Evolutionary conservation across 306 rosid genomes (phyloP), one percentile per base, ranked within the genome.

Genomic region (Arachis hypogaea): DNA sequence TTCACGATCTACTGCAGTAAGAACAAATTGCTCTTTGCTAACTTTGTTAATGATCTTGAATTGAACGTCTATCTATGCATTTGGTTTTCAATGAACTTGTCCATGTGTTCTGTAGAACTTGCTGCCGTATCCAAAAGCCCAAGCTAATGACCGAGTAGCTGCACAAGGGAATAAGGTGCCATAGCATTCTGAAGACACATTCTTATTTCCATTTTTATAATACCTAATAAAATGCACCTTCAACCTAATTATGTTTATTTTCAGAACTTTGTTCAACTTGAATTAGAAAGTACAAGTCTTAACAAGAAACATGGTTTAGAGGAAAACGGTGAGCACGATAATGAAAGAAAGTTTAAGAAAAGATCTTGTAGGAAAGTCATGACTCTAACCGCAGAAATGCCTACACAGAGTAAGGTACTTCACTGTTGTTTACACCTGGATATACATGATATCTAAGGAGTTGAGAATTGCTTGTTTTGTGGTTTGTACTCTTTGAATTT

Each of bases 331-430:
- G 45, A 61, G 38, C 51, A 38, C 18, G 43, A 16, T 38, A 8
- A 41, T 18, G 40, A 63, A 28, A 61, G 56, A 11, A 36, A 36
- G 28, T 11, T 51, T 42, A 16, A 52, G 7, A 62, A 45, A 50
- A 78, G 68, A 56, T 46, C 68, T 22, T 40, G 54, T 10, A 71
- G 56, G 61, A 82, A 86, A 82, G 77, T 56, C 77, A 68, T 44
- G 75, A 58, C 83, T 36, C 79, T 78, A 28, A 80, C 73, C 46
- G 83, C 87, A 11, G 65, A 61, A 36, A 81, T 82, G 55, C 67
- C 69, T 59, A 81, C 84, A 41, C 46, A 82, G 74, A 86, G 85
- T 87, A 84, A 88, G 85, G 93, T 84, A 56, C 18, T 57, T 57
- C 52, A 59, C 44, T 7, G 43, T 70, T 74, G 65, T 47, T 18